These are phyloP conservation scores for Aspergillus neoniger DNA, from an alignment of 2,329 filamentous ascomycete genomes.

Conservation along the genomic window DNA sequence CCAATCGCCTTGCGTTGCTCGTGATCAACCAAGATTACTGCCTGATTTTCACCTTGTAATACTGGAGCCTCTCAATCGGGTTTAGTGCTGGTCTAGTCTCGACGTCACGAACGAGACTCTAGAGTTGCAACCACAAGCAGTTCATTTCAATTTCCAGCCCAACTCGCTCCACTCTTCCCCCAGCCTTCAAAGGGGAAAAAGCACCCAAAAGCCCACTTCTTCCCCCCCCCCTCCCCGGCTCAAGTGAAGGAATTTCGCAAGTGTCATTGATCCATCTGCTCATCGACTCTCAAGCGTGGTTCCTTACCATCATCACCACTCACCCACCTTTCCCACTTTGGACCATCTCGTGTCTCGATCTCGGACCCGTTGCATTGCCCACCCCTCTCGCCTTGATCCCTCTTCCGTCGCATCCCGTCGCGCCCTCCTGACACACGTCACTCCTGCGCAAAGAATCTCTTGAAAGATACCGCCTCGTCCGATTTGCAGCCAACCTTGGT, in stretches of 20 bases:
- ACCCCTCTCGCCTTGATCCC: constrained; percentile 7
- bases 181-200: background rate
- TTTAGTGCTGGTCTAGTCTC: constrained; percentile 14
- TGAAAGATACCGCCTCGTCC: constrained; percentile 20
- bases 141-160: background rate
- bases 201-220: background rate
- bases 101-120: constrained; percentile 24
- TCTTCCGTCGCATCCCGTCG: constrained; percentile 33
- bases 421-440: constrained; percentile 31
- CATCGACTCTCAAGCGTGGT: constrained; percentile 3
- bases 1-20: constrained; percentile 1
- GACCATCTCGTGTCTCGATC: constrained; percentile 1
- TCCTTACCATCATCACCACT: background rate
- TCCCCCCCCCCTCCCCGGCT: background rate
- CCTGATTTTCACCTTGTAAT: background rate
- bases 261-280: constrained; percentile 11
- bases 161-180: constrained; percentile 1
- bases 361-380: constrained; percentile 22
- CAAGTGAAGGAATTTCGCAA: background rate
- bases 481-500: constrained; percentile 6
- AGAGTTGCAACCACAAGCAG: constrained; percentile 6
- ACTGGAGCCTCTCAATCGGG: too few relatives aligned
- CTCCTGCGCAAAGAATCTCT: constrained; percentile 33
- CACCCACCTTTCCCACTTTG: too few relatives aligned
- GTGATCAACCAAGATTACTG: constrained; percentile 8